Evolutionary conservation across 2,329 filamentous ascomycete species (phyloP).

Genomic region (Emmonsiellopsis sp.): DNA sequence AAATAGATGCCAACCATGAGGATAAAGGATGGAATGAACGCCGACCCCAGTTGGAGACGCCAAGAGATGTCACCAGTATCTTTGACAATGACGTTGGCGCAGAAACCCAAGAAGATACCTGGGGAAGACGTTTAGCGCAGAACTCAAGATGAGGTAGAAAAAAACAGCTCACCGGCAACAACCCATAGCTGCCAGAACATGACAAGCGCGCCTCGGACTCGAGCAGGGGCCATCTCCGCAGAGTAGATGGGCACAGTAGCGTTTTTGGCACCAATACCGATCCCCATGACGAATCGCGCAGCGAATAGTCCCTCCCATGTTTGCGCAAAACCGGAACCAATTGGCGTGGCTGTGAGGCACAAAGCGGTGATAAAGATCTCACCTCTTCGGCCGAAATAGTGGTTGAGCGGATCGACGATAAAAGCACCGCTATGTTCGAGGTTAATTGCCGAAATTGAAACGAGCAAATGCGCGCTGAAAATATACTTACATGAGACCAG

Average conservation of each 20-base stretch:
- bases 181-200: constrained; percentile 30
- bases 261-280: constrained; percentile 30
- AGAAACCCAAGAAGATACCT: constrained; percentile 57
- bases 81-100: constrained; percentile 54
- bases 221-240: constrained; percentile 29
- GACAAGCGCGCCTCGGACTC: constrained; percentile 30
- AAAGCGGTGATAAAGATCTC: constrained; percentile 28
- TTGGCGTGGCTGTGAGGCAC: constrained; percentile 27
- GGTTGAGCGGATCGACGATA: constrained; percentile 28
- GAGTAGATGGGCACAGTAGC: constrained; percentile 29
- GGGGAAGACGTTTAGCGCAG: neutral
- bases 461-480: constrained; percentile 4
- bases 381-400: constrained; percentile 17
- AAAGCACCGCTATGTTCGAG: constrained; percentile 16
- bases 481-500: constrained; percentile 25
- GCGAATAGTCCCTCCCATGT: constrained; percentile 26
- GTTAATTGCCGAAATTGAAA: constrained; percentile 1
- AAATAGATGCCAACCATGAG: constrained; percentile 48
- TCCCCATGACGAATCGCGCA: constrained; percentile 28
- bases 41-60: constrained; percentile 55
- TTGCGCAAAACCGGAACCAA: constrained; percentile 26
- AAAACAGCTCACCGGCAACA: constrained; percentile 9
- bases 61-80: constrained; percentile 49
- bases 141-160: neutral
- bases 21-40: constrained; percentile 54